Percentiles rank a stretch among this genome's conserved stretches.
Evolutionary conservation across 164 flowering plant species (phyloP).

Genomic region (Dillenia suffruticosa): DNA sequence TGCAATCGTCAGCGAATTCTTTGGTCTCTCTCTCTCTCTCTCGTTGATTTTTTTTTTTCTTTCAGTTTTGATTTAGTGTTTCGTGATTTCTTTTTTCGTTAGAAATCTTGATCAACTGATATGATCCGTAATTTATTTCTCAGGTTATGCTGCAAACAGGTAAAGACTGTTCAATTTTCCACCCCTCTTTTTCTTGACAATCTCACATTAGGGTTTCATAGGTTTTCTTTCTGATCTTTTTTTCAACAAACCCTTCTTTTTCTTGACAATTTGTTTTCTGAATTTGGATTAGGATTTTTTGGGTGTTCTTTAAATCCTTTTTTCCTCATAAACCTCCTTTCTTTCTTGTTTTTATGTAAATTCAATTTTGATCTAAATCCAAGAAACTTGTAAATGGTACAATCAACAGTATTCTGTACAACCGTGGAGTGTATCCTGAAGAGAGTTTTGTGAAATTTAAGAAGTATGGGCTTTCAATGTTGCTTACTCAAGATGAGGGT

Average conservation of each 20-base stretch:
- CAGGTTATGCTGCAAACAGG: conserved; percentile 99
- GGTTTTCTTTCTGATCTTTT: too few relatives aligned
- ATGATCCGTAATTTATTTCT: background rate
- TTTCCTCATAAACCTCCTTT: background rate
- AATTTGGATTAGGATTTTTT: too few relatives aligned
- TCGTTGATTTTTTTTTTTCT: background rate
- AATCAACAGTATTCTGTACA: conserved; percentile 69
- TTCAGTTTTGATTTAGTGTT: conserved; percentile 3
- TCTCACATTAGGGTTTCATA: too few relatives aligned
- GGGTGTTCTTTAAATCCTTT: too few relatives aligned
- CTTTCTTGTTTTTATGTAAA: background rate
- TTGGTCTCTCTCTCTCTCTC: conserved; percentile 36
- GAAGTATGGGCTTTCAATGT: conserved; percentile 95
- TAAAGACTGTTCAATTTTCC: conserved; percentile 14
- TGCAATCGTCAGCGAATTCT: conserved; percentile 97
- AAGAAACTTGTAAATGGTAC: background rate
- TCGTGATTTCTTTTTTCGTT: background rate
- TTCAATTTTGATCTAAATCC: background rate
- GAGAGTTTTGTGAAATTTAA: conserved; percentile 87
- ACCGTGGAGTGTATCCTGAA: conserved; percentile 88
- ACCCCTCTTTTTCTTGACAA: background rate
- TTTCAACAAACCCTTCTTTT: too few relatives aligned
- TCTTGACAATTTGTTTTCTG: too few relatives aligned
- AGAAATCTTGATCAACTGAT: background rate
- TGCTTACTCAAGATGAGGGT: conserved; percentile 88